Evolutionary conservation across 805 yeast species (phyloP).

Genomic region (Priceomyces medius): DNA sequence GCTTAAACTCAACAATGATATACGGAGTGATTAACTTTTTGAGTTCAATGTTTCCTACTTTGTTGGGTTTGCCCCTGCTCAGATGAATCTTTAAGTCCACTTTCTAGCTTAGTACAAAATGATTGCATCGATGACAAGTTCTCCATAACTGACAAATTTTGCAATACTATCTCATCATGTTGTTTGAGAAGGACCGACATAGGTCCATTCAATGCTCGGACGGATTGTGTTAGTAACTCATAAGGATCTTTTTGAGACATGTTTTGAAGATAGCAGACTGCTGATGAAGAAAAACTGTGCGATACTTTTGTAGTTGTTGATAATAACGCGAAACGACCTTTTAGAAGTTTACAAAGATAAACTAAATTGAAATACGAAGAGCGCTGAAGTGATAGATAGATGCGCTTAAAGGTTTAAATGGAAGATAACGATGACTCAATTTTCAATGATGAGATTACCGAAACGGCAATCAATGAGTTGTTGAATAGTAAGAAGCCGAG

Average conservation of each 20-base stretch:
- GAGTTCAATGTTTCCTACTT: too few species aligned
- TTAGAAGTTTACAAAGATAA: not conserved
- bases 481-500: not conserved
- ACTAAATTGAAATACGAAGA: not conserved
- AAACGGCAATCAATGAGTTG: slow-evolving; percentile 8
- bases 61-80: too few species aligned
- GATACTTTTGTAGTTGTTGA: slow-evolving; percentile 1
- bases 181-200: slow-evolving; percentile 20
- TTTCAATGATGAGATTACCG: slow-evolving; percentile 15
- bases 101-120: slow-evolving; percentile 1
- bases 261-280: not conserved
- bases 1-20: too few species aligned
- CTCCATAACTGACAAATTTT: slow-evolving; percentile 25
- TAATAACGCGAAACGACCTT: slow-evolving; percentile 1
- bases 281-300: not conserved
- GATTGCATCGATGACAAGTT: slow-evolving; percentile 19
- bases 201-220: slow-evolving; percentile 25
- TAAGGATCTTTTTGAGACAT: slow-evolving; percentile 23
- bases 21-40: too few species aligned
- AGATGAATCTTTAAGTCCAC: not conserved
- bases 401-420: not conserved
- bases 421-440: slow-evolving; percentile 9
- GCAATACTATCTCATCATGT: slow-evolving; percentile 31
- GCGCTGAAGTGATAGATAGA: not conserved
- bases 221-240: slow-evolving; percentile 18